A percentile compares a stretch with the other conserved stretches of the same genome.
Conservation (phyloP, 2,329 filamentous ascomycete species). For the Paecilomyces fulvus region DNA sequence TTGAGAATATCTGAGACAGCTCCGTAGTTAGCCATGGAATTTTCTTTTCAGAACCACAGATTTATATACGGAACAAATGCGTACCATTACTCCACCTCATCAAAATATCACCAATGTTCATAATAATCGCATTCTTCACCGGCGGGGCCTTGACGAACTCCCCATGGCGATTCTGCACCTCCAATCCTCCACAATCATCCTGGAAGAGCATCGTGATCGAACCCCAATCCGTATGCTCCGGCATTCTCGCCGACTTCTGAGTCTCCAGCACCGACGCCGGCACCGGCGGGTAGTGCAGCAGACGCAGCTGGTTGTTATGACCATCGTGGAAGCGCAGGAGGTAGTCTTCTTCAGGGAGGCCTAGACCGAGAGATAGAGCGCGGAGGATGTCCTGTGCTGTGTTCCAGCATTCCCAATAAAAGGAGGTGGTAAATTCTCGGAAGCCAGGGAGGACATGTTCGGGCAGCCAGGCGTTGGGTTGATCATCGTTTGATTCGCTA, state of each 20-base stretch:
- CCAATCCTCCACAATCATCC: slow-evolving; percentile 37
- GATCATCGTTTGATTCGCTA: slow-evolving; percentile 32
- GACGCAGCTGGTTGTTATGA: slow-evolving; percentile 49
- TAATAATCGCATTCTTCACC: slow-evolving; percentile 24
- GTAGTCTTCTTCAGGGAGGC: slow-evolving; percentile 33
- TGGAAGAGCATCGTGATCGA: slow-evolving; percentile 46
- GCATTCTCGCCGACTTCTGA: slow-evolving; percentile 38
- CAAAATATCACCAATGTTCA: slow-evolving; percentile 37
- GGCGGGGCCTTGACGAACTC: slow-evolving; percentile 26
- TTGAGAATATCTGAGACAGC: slow-evolving; percentile 31
- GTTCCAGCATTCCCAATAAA: slow-evolving; percentile 35
- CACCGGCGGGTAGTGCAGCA: slow-evolving; percentile 50
- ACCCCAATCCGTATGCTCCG: slow-evolving; percentile 45
- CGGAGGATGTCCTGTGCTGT: slow-evolving; percentile 35
- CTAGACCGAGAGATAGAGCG: slow-evolving; percentile 38
- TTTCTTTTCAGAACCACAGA: background rate
- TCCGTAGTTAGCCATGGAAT: background rate
- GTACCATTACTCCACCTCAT: slow-evolving; percentile 35
- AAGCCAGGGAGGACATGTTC: slow-evolving; percentile 39
- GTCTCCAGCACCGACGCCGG: slow-evolving; percentile 33
- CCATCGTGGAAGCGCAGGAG: slow-evolving; percentile 41
- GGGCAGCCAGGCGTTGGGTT: slow-evolving; percentile 43
- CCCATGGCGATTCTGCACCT: slow-evolving; percentile 27
- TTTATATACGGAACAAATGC: background rate
- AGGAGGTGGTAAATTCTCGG: slow-evolving; percentile 24